A percentile compares a stretch with the other conserved stretches of the same genome.
Conservation (phyloP, 306 rosid genomes). For the Vigna hirtella region DNA sequence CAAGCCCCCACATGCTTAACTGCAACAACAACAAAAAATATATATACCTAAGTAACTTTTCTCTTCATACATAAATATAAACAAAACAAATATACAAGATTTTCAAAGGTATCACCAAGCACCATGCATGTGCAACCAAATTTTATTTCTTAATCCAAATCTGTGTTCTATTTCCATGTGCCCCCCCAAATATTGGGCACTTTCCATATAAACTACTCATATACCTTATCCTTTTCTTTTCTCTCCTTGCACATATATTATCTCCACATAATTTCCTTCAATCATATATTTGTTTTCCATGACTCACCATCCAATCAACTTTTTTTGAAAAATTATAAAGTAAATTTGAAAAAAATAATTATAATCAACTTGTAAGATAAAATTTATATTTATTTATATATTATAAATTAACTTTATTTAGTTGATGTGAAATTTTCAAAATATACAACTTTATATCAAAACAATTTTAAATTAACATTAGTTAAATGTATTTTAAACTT, state of each 20-base stretch:
- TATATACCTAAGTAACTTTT: conserved; percentile 9
- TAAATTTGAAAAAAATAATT: too few species aligned
- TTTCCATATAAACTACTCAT: neutral
- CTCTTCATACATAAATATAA: neutral
- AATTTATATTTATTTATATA: too few species aligned
- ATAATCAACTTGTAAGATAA: too few species aligned
- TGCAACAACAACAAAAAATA: neutral
- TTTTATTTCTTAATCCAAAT: conserved; percentile 25
- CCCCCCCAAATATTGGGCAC: conserved; percentile 47
- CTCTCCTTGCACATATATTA: neutral
- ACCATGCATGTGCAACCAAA: conserved; percentile 36
- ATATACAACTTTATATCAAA: too few species aligned
- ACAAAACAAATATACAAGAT: neutral
- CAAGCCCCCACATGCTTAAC: conserved; percentile 56
- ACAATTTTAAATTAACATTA: too few species aligned
- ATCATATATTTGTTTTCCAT: neutral
- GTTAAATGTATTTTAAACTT: too few species aligned
- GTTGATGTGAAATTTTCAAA: too few species aligned
- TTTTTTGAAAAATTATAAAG: too few species aligned
- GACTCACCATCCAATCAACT: conserved; percentile 16
- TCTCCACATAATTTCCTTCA: conserved; percentile 13
- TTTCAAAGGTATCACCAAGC: neutral
- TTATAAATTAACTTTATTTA: too few species aligned
- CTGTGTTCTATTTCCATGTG: conserved; percentile 53
- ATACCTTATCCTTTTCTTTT: conserved; percentile 28